Evolutionary conservation across 2,329 filamentous ascomycete genomes (phyloP).

Genomic region (Elsinoe australis): DNA sequence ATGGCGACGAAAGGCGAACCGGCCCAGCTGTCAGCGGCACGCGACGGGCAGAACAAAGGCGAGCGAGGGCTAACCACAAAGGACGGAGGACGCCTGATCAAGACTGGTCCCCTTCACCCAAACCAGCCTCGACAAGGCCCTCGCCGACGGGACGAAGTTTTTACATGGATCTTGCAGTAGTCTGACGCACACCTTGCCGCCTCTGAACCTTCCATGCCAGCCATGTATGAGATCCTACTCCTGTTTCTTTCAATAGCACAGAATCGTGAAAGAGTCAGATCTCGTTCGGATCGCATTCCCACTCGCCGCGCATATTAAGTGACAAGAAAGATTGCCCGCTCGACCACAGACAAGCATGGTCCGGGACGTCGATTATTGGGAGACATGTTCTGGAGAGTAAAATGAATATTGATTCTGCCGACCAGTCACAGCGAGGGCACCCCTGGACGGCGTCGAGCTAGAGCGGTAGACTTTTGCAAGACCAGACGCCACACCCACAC

Average conservation of each 20-base stretch:
- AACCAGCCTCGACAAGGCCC: too few species aligned
- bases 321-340: constrained; percentile 8
- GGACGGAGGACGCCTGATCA: too few species aligned
- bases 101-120: too few species aligned
- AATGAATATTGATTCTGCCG: constrained; percentile 14
- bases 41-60: background rate
- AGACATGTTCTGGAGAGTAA: constrained; percentile 13
- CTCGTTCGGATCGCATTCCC: constrained; percentile 8
- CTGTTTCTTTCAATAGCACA: background rate
- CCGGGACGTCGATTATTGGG: constrained; percentile 11
- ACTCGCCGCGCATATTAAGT: background rate
- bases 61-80: background rate
- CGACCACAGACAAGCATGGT: constrained; percentile 6
- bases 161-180: too few species aligned
- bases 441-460: constrained; percentile 15
- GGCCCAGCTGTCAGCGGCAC: constrained; percentile 1
- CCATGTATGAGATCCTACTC: background rate
- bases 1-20: constrained; percentile 2
- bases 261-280: background rate
- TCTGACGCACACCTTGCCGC: constrained; percentile 8
- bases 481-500: constrained; percentile 1
- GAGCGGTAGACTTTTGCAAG: constrained; percentile 2
- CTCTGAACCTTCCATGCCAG: background rate
- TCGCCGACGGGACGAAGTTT: too few species aligned
- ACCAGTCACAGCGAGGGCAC: constrained; percentile 6